A percentile compares a stretch with the other conserved stretches of the same genome.
These are phyloP conservation scores for Penicillium hesseltinei DNA, from an alignment of 2,329 filamentous ascomycete genomes.

Conservation along the genomic window DNA sequence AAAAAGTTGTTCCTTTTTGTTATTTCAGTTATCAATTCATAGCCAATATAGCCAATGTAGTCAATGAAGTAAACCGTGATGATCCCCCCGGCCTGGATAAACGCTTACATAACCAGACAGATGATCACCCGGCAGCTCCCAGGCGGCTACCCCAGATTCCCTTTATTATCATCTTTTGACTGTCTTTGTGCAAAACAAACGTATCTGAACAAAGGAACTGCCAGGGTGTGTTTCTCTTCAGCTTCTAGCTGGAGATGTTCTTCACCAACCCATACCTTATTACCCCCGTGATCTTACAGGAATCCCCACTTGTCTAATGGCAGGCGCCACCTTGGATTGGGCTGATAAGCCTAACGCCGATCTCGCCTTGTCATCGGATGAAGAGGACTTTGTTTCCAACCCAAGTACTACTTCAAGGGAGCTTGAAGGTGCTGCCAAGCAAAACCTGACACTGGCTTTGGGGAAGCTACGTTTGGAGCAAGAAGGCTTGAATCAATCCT, in stretches of 20 bases:
- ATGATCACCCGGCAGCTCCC: neutral
- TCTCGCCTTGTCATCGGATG: slow-evolving; percentile 28
- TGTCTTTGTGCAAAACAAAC: neutral
- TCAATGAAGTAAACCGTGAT: neutral
- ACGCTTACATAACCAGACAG: neutral
- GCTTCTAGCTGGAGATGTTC: slow-evolving; percentile 4
- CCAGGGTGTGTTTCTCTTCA: neutral
- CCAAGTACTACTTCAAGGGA: slow-evolving; percentile 26
- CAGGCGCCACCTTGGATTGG: slow-evolving; percentile 24
- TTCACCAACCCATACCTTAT: neutral
- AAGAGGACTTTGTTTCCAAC: slow-evolving; percentile 30
- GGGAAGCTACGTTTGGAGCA: slow-evolving; percentile 12
- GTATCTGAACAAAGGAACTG: neutral
- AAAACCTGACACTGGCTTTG: slow-evolving; percentile 11
- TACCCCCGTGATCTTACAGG: slow-evolving; percentile 1
- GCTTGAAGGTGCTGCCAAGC: slow-evolving; percentile 9
- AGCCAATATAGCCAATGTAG: neutral
- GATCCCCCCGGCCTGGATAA: neutral
- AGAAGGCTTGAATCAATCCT: slow-evolving; percentile 9
- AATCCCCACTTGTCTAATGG: slow-evolving; percentile 21
- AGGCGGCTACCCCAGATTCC: slow-evolving; percentile 6
- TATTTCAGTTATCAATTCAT: neutral
- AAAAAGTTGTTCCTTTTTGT: neutral
- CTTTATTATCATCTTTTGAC: neutral
- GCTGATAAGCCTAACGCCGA: slow-evolving; percentile 26